These are phyloP conservation scores for Pseudogymnoascus sp. DNA, from an alignment of 2,329 filamentous ascomycete species.

Conservation along the genomic window DNA sequence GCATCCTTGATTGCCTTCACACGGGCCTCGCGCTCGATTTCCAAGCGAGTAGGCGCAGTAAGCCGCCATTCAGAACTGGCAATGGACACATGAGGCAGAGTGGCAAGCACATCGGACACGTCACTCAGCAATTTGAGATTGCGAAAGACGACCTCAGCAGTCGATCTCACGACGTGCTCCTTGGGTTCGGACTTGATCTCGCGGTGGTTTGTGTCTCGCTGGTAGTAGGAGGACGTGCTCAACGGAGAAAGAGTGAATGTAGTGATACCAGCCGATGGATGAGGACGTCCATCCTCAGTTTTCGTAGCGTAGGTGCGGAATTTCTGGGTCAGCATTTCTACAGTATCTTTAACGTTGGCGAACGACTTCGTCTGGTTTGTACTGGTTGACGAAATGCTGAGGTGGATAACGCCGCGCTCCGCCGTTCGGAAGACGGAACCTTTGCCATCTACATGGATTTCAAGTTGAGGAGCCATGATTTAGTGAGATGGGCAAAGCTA, in stretches of 20 bases:
- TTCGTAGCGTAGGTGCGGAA: conserved; percentile 17
- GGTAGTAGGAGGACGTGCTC: conserved; percentile 9
- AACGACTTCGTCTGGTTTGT: neutral
- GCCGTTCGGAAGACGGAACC: conserved; percentile 18
- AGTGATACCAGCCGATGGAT: conserved; percentile 19
- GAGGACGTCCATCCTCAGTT: conserved; percentile 16
- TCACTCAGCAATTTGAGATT: conserved; percentile 15
- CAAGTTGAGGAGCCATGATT: conserved; percentile 15
- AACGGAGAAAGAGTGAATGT: conserved; percentile 17
- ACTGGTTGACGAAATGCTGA: conserved; percentile 11
- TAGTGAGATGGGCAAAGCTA: neutral
- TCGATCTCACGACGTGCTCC: conserved; percentile 12
- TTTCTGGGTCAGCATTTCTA: conserved; percentile 12
- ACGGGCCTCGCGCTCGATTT: conserved; percentile 18
- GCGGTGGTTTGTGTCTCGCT: neutral
- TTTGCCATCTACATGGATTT: conserved; percentile 17
- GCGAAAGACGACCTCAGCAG: conserved; percentile 18
- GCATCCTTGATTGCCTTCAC: conserved; percentile 19
- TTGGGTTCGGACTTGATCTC: conserved; percentile 6
- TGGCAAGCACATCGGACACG: conserved; percentile 14
- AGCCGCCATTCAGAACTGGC: conserved; percentile 17
- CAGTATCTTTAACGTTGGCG: conserved; percentile 11
- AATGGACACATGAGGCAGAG: conserved; percentile 17
- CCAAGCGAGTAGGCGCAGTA: conserved; percentile 13
- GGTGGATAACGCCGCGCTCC: conserved; percentile 18